These are phyloP conservation scores for Hansfordia pulvinata DNA, from an alignment of 2,329 filamentous ascomycete species.

Conservation along the genomic window DNA sequence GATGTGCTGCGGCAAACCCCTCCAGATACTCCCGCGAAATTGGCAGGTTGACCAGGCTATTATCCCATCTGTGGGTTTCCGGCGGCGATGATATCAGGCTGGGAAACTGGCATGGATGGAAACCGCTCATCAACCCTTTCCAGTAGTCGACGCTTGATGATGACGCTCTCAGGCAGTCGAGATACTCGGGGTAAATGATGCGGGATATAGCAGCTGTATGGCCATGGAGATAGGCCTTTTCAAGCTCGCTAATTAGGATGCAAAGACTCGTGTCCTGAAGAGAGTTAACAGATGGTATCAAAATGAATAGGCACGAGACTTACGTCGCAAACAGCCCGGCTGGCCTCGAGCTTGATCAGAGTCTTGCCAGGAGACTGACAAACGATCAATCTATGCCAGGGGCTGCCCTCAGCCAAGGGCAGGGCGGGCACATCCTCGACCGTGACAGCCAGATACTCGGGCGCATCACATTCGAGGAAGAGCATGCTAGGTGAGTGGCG, in stretches of 20 bases:
- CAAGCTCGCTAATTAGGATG: slow-evolving; percentile 31
- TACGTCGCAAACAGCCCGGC: slow-evolving; percentile 35
- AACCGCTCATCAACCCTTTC: slow-evolving; percentile 23
- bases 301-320: slow-evolving; percentile 2
- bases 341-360: slow-evolving; percentile 34
- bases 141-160: slow-evolving; percentile 29
- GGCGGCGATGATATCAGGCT: slow-evolving; percentile 15
- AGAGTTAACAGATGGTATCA: neutral
- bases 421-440: slow-evolving; percentile 23
- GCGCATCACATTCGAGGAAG: slow-evolving; percentile 40
- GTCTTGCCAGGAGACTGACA: slow-evolving; percentile 29
- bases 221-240: slow-evolving; percentile 27
- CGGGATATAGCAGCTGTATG: slow-evolving; percentile 17
- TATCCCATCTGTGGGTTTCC: slow-evolving; percentile 15
- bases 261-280: slow-evolving; percentile 24
- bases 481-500: slow-evolving; percentile 35
- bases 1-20: slow-evolving; percentile 25
- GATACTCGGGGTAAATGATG: slow-evolving; percentile 23
- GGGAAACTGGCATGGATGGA: slow-evolving; percentile 32
- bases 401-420: slow-evolving; percentile 20
- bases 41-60: slow-evolving; percentile 24
- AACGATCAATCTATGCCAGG: slow-evolving; percentile 35
- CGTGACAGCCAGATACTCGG: no score
- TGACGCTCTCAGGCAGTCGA: slow-evolving; percentile 19
- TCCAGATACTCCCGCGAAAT: slow-evolving; percentile 25